Percentiles rank a stretch among this genome's conserved stretches.
phyloP scores from a whole-genome alignment of 345 rosid species.

The Brassica juncea region DNA sequence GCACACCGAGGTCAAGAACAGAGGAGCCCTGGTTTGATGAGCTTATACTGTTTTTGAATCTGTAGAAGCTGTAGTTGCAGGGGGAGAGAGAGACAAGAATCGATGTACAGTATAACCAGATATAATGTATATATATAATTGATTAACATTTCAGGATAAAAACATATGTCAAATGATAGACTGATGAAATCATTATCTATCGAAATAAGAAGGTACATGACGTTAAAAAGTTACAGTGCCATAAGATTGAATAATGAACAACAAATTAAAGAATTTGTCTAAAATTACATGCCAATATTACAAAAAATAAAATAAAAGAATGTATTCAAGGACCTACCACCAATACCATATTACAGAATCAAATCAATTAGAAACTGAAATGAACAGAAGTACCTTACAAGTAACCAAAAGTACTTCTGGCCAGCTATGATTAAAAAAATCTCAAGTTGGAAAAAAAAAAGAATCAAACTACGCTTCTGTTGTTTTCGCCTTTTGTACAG shows the following conservation, averaged over 20 bases:
- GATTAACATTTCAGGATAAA: not conserved
- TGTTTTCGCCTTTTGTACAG: conserved; percentile 38
- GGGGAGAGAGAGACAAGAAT: not conserved
- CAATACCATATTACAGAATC: conserved; percentile 31
- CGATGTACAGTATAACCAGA: not conserved
- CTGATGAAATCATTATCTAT: not conserved
- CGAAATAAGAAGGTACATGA: not conserved
- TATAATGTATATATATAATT: too few relatives aligned
- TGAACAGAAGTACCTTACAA: conserved; percentile 28
- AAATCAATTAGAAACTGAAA: conserved; percentile 24
- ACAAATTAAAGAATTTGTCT: conserved; percentile 24
- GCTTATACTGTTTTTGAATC: conserved; percentile 77
- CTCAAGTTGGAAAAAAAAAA: conserved; percentile 2
- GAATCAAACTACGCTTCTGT: conserved; percentile 5
- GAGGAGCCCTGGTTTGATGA: conserved; percentile 81
- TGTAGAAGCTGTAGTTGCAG: conserved; percentile 68
- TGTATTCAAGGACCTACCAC: conserved; percentile 3
- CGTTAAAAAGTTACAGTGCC: not conserved
- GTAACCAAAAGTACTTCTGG: conserved; percentile 21
- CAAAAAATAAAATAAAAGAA: conserved; percentile 2
- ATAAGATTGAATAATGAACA: conserved; percentile 22
- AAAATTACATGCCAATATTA: conserved; percentile 10
- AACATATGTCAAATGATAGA: not conserved
- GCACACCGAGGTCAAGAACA: conserved; percentile 73
- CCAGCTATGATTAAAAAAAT: conserved; percentile 13